phyloP scores from a whole-genome alignment of 768 basidiomycete genomes.

The Boletus barrowsii region DNA sequence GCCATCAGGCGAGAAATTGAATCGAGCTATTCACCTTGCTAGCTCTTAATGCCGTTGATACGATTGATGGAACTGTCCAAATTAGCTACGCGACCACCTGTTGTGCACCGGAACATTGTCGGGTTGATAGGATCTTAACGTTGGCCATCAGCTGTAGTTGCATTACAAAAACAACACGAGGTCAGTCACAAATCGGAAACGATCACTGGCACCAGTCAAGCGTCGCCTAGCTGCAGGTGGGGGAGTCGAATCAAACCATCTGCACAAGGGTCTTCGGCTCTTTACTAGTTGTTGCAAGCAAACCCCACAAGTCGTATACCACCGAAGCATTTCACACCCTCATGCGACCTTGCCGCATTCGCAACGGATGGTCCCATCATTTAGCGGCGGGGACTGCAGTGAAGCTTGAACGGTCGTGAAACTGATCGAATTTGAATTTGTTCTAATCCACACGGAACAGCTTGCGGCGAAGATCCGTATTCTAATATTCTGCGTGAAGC shows the following conservation, averaged over 20 bases:
- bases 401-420: background rate
- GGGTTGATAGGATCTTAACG: constrained; percentile 14
- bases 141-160: constrained; percentile 11
- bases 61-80: constrained; percentile 3
- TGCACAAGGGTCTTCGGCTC: constrained; percentile 16
- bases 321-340: constrained; percentile 10
- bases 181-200: constrained; percentile 10
- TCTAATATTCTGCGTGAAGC: constrained; percentile 1
- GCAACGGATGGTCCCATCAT: background rate
- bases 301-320: constrained; percentile 11
- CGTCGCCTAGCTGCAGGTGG: constrained; percentile 15
- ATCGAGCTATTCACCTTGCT: constrained; percentile 11
- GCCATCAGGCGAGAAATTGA: constrained; percentile 9
- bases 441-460: constrained; percentile 4
- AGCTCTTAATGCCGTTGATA: constrained; percentile 8
- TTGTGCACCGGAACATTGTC: constrained; percentile 4
- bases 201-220: constrained; percentile 17
- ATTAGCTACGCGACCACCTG: background rate
- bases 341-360: constrained; percentile 1
- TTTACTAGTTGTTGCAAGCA: constrained; percentile 1
- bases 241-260: background rate
- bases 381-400: background rate
- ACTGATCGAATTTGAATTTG: constrained; percentile 3
- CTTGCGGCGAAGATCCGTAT: constrained; percentile 14
- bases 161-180: constrained; percentile 22